Conservation (phyloP, 441 rosid genomes). For the Metrosideros polymorpha region DNA sequence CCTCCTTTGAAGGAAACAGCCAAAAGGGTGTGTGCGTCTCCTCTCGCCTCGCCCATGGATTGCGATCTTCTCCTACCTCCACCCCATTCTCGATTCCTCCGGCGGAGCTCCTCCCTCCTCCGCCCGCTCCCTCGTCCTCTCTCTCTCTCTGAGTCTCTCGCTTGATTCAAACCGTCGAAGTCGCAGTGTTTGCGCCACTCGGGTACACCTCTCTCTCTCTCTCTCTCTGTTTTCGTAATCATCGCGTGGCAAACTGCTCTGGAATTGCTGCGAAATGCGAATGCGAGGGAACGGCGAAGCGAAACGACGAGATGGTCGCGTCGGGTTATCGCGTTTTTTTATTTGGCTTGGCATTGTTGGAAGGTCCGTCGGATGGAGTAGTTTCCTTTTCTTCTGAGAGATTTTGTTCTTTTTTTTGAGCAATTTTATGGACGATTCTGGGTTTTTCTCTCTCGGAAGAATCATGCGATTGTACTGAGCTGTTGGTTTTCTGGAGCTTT, state of each 20-base stretch:
- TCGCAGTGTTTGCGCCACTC: not conserved
- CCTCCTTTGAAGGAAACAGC: not conserved
- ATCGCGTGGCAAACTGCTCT: not conserved
- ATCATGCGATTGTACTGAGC: not conserved
- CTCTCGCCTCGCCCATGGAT: constrained; percentile 14
- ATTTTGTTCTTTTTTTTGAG: not conserved
- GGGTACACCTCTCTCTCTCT: not conserved
- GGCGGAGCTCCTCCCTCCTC: constrained; percentile 19
- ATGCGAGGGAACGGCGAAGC: not conserved
- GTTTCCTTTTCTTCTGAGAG: not conserved
- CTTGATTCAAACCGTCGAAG: not conserved
- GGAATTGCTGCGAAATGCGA: not conserved
- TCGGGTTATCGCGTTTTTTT: not conserved
- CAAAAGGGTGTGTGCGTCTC: no score
- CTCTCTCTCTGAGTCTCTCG: constrained; percentile 2
- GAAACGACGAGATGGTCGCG: not conserved
- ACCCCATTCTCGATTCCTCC: constrained; percentile 17
- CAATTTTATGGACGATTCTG: not conserved
- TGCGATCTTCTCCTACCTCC: constrained; percentile 3
- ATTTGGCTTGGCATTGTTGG: not conserved
- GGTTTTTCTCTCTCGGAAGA: not conserved
- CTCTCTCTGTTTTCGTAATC: not conserved
- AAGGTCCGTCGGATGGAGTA: not conserved
- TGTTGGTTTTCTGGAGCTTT: not conserved
- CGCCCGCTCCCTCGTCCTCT: not conserved